A percentile compares a stretch with the other conserved stretches of the same genome.
Conservation (phyloP, 1,284 basidiomycete species). For the Cronartium quercuum region DNA sequence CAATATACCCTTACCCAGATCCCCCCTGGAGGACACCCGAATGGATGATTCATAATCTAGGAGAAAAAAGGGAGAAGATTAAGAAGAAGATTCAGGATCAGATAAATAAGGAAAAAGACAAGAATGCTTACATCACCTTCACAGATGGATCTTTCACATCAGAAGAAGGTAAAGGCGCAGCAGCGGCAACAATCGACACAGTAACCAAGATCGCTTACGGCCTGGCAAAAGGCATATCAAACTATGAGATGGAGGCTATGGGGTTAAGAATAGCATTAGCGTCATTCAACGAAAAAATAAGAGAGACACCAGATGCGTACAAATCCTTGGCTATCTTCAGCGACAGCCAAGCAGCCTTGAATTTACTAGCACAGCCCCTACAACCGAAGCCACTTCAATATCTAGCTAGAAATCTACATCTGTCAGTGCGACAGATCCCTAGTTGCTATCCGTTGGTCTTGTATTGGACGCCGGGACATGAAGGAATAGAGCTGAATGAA, state of each 20-base stretch:
- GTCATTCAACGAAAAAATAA: not conserved
- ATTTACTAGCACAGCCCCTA: not conserved
- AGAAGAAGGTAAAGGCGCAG: not conserved
- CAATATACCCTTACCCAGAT: not conserved
- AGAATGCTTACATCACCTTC: not conserved
- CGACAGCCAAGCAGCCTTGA: not conserved
- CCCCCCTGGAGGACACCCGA: not conserved
- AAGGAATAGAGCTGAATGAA: not conserved
- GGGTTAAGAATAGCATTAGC: not conserved
- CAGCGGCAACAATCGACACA: not conserved
- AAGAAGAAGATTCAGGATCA: not conserved
- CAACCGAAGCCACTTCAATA: not conserved
- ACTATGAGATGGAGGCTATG: not conserved
- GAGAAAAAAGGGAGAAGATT: not conserved
- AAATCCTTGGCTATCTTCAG: not conserved
- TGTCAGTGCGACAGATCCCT: not conserved
- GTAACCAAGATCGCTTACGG: not conserved
- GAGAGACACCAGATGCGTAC: not conserved
- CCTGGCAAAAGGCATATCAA: no score
- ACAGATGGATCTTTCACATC: not conserved
- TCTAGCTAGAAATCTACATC: not conserved
- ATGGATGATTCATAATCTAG: not conserved
- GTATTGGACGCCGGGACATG: not conserved
- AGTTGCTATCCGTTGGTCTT: not conserved
- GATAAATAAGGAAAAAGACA: not conserved